phyloP scores from a whole-genome alignment of 148 eudicot species.

The Talinum fruticosum region DNA sequence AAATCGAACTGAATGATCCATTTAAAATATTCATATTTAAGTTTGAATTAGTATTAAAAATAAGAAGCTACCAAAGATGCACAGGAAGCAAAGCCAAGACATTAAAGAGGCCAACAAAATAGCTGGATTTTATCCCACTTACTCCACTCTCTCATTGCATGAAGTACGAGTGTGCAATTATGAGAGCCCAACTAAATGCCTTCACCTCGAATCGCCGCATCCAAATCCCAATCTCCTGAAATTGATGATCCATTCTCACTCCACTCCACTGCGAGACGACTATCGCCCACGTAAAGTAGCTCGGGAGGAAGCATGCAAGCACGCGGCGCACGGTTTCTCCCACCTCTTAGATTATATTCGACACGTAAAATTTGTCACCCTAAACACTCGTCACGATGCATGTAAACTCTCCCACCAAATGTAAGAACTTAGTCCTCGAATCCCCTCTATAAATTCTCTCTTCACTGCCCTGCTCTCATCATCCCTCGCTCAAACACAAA shows the following conservation, averaged over 20 bases:
- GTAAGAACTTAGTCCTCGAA: neutral
- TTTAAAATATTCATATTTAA: no score
- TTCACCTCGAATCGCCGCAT: slow-evolving; percentile 1
- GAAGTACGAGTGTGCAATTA: neutral
- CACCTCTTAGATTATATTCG: neutral
- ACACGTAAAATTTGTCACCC: slow-evolving; percentile 7
- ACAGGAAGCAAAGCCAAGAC: neutral
- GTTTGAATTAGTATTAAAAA: no score
- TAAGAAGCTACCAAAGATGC: neutral
- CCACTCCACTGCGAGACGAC: neutral
- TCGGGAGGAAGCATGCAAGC: neutral
- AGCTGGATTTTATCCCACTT: neutral
- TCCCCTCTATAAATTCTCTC: slow-evolving; percentile 18
- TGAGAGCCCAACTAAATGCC: neutral
- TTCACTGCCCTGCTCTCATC: neutral
- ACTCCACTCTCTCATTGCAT: neutral
- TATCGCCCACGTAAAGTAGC: neutral
- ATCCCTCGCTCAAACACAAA: neutral
- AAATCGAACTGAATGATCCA: no score
- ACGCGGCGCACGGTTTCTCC: neutral
- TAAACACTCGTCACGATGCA: slow-evolving; percentile 29
- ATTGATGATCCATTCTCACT: neutral
- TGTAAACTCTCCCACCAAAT: slow-evolving; percentile 17
- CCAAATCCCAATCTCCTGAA: neutral
- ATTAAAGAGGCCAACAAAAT: neutral